Conservation (phyloP, 345 rosid species). For the Stellera chamaejasme region DNA sequence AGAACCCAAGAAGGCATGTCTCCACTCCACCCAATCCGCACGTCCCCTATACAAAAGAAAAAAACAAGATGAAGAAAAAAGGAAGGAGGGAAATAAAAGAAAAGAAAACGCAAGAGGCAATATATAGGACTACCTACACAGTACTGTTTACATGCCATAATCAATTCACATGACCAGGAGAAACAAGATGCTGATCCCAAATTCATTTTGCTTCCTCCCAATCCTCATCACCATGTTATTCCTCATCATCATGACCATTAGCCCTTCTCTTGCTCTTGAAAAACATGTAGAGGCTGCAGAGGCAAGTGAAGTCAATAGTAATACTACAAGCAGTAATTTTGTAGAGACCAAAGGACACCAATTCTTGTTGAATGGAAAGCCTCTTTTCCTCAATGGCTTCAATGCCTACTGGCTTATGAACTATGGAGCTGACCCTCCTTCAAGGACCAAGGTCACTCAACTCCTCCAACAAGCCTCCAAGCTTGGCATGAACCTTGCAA, state of each 20-base stretch:
- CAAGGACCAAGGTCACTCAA: constrained; percentile 41
- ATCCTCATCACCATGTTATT: background rate
- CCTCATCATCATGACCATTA: background rate
- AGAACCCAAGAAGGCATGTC: too few species aligned
- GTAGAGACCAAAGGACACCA: constrained; percentile 32
- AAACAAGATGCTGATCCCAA: too few species aligned
- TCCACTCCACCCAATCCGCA: too few species aligned
- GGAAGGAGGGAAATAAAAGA: too few species aligned
- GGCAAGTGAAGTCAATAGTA: background rate
- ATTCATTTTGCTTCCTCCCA: too few species aligned
- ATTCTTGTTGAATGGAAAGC: constrained; percentile 34
- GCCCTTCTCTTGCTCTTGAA: background rate
- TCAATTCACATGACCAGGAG: too few species aligned
- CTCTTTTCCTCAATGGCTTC: constrained; percentile 62
- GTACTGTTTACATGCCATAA: too few species aligned
- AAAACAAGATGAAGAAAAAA: too few species aligned
- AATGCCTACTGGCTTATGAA: constrained; percentile 83
- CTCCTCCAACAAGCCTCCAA: constrained; percentile 44
- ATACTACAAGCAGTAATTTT: constrained; percentile 7
- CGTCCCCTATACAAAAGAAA: too few species aligned
- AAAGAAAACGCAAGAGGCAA: too few species aligned
- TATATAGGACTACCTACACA: too few species aligned
- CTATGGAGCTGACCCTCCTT: constrained; percentile 44
- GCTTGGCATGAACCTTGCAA: constrained; percentile 56
- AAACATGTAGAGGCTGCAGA: background rate